Percentiles rank a stretch among this genome's conserved stretches.
phyloP scores from a whole-genome alignment of 805 yeast genomes.

The Myxozyma lipomycoides region DNA sequence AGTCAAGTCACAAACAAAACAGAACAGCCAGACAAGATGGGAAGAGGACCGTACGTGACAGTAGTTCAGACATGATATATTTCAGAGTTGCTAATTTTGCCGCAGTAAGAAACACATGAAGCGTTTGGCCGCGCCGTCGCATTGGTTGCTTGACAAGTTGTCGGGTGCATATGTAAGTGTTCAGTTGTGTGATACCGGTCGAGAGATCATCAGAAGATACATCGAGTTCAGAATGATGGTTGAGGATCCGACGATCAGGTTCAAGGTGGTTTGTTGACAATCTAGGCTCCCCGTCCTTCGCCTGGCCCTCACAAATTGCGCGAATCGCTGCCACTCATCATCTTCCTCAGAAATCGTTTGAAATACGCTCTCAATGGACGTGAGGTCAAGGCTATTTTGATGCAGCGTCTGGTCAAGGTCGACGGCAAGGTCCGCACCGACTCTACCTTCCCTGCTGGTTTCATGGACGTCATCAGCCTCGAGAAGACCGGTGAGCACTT shows the following conservation, averaged over 20 bases:
- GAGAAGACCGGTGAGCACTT: constrained; percentile 99
- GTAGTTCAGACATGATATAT: neutral
- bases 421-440: constrained; percentile 99
- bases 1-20: no score
- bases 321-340: constrained; percentile 95
- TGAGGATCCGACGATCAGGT: no score
- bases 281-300: constrained; percentile 93
- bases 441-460: constrained; percentile 98
- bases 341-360: constrained; percentile 96
- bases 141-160: constrained; percentile 99
- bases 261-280: constrained; percentile 3
- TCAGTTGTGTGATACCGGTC: no score
- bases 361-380: constrained; percentile 99
- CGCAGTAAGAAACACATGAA: constrained; percentile 84
- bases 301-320: constrained; percentile 99
- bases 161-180: constrained; percentile 74
- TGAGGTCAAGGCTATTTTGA: constrained; percentile 96
- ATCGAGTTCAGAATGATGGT: no score
- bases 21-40: constrained; percentile 17
- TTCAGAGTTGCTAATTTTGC: constrained; percentile 1
- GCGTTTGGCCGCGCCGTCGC: constrained; percentile 99
- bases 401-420: constrained; percentile 97
- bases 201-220: no score
- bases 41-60: constrained; percentile 28
- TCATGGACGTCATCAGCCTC: constrained; percentile 96